These are phyloP conservation scores for Botrytis squamosa DNA, from an alignment of 2,329 filamentous ascomycete genomes.

Conservation along the genomic window DNA sequence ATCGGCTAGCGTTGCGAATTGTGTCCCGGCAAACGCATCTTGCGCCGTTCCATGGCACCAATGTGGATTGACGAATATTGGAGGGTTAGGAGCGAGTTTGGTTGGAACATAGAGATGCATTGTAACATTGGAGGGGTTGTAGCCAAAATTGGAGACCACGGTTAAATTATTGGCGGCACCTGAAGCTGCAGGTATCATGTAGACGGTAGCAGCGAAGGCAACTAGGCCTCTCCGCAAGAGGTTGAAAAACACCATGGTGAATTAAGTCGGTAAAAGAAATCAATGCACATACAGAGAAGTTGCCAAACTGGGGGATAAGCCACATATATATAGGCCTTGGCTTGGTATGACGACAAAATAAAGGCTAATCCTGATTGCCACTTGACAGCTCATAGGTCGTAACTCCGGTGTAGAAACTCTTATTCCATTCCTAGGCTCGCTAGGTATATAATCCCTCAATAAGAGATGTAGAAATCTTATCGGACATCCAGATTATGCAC, in stretches of 20 bases:
- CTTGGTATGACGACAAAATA: background rate
- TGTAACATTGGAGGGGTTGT: constrained; percentile 28
- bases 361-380: background rate
- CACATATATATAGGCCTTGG: background rate
- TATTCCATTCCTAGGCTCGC: background rate
- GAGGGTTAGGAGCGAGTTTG: constrained; percentile 24
- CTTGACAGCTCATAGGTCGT: background rate
- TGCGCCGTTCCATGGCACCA: constrained; percentile 45
- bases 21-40: constrained; percentile 34
- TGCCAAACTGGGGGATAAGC: rapidly evolving
- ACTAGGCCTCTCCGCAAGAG: background rate
- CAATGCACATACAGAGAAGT: background rate
- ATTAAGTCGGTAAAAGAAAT: background rate
- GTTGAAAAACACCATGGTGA: background rate
- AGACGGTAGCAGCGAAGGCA: background rate
- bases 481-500: background rate
- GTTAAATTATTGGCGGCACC: constrained; percentile 6
- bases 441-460: background rate
- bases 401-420: background rate
- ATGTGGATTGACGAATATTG: constrained; percentile 36
- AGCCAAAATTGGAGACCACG: constrained; percentile 29
- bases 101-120: constrained; percentile 36
- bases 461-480: background rate
- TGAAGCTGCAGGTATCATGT: background rate
- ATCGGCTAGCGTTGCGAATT: constrained; percentile 54